These are phyloP conservation scores for Hippophae gyantsensis DNA, from an alignment of 306 rosid species.

Conservation along the genomic window DNA sequence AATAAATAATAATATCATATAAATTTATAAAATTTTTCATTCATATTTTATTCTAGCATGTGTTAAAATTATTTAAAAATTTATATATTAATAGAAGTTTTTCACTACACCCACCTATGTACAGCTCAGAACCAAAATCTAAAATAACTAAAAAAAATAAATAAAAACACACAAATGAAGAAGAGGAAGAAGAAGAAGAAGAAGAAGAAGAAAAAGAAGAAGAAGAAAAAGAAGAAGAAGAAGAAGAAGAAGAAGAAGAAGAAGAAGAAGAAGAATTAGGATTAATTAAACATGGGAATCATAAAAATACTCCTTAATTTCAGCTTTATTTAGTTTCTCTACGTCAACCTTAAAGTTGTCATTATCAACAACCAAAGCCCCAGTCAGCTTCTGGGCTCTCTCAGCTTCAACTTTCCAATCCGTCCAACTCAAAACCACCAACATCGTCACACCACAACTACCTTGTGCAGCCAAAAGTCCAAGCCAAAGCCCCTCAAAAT, in stretches of 20 bases:
- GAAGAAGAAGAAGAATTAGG: neutral
- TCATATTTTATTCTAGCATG: no score
- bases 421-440: conserved; percentile 55
- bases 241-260: neutral
- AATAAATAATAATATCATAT: no score
- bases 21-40: no score
- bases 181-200: neutral
- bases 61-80: no score
- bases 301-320: conserved; percentile 37
- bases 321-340: conserved; percentile 5
- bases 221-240: neutral
- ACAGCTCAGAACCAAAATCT: conserved; percentile 33
- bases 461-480: conserved; percentile 89
- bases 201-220: neutral
- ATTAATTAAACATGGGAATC: conserved; percentile 27
- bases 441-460: conserved; percentile 72
- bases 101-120: conserved; percentile 23
- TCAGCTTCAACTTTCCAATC: conserved; percentile 71
- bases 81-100: neutral
- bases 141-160: neutral
- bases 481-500: conserved; percentile 75
- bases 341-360: neutral
- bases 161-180: no score
- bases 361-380: conserved; percentile 3
- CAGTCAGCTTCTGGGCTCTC: conserved; percentile 54